Conservation (phyloP, 495 filamentous ascomycete genomes). For the Neurospora sp. region DNA sequence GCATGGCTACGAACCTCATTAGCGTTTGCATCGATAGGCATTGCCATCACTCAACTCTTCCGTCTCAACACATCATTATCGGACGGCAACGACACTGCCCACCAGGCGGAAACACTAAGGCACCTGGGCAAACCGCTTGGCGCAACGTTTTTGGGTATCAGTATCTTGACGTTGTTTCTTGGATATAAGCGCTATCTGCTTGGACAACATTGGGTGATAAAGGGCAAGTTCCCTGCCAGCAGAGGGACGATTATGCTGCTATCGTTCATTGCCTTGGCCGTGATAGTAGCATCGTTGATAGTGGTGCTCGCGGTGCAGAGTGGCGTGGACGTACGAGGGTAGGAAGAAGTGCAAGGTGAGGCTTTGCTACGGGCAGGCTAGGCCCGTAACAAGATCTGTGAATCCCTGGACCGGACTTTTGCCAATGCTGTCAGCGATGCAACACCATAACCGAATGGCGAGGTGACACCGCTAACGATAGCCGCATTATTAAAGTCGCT, state of each 20-base stretch:
- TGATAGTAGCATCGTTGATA: conserved; percentile 62
- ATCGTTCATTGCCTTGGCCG: conserved; percentile 52
- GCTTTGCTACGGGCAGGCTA: not conserved
- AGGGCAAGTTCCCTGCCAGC: conserved; percentile 89
- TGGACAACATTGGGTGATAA: conserved; percentile 76
- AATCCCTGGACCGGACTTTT: not conserved
- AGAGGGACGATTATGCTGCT: conserved; percentile 77
- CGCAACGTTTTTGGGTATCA: conserved; percentile 81
- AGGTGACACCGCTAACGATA: not conserved
- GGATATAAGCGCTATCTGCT: conserved; percentile 59
- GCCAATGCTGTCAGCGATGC: not conserved
- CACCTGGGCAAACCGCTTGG: conserved; percentile 88
- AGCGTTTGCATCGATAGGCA: conserved; percentile 91
- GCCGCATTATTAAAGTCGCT: not conserved
- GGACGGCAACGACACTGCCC: conserved; percentile 7
- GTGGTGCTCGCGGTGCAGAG: conserved; percentile 57
- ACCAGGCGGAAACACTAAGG: conserved; percentile 41
- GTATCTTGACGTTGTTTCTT: conserved; percentile 73
- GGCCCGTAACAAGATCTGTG: not conserved
- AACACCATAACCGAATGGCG: not conserved
- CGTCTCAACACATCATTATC: conserved; percentile 68
- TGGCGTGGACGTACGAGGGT: conserved; percentile 15
- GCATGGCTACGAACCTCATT: conserved; percentile 95
- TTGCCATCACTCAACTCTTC: conserved; percentile 94
- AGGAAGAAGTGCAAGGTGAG: not conserved